Conservation (phyloP, 352 stramenopile genomes). For the Globisporangium camurandrum region DNA sequence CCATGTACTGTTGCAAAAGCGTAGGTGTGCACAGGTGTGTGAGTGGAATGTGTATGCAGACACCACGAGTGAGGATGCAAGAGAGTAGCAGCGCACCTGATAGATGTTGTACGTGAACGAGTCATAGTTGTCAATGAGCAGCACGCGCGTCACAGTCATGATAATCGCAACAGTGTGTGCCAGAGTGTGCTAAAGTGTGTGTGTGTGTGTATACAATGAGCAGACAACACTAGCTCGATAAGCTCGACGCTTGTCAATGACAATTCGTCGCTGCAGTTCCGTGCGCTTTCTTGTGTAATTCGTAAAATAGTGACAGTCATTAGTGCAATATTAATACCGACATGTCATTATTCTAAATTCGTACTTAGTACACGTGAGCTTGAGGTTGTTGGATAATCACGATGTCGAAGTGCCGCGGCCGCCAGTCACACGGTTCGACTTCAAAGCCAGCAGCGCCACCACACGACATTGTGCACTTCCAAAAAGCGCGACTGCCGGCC, state of each 20-base stretch:
- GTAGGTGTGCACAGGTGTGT: background rate
- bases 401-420: constrained; percentile 7
- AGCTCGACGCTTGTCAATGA: no score
- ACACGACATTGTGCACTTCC: constrained; percentile 6
- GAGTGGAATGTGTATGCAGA: no score
- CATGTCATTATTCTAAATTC: background rate
- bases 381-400: background rate
- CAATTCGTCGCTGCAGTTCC: constrained; percentile 8
- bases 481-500: constrained; percentile 1
- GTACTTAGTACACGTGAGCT: background rate
- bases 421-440: background rate
- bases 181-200: background rate
- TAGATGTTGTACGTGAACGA: constrained; percentile 90
- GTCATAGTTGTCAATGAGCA: constrained; percentile 89
- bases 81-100: constrained; percentile 30
- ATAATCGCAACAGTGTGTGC: background rate
- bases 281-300: constrained; percentile 12
- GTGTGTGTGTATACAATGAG: background rate
- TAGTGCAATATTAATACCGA: background rate
- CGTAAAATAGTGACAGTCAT: background rate
- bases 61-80: no score
- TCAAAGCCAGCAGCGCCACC: background rate
- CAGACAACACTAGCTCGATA: no score
- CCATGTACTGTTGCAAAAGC: constrained; percentile 56
- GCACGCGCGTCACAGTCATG: constrained; percentile 53